Evolutionary conservation across 129 eudicot species (phyloP), one percentile per base, ranked within the genome.

Genomic region (Lactuca saligna): DNA sequence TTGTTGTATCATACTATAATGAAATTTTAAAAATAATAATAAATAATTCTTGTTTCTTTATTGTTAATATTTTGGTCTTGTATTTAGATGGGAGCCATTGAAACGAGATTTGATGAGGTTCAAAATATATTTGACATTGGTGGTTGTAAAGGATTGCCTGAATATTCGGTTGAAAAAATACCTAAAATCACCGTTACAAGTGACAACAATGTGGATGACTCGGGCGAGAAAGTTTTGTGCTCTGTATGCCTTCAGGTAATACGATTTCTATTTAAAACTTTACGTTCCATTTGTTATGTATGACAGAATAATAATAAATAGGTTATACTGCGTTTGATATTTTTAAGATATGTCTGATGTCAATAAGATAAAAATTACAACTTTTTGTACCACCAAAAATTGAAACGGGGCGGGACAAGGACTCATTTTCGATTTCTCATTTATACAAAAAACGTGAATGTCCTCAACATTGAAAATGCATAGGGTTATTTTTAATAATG

Each of bases 71-170:
- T 66, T 37, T 20, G 57, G 41, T 50, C 16, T 41, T 39, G n/a
- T 17, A n/a, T 31, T 71, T 65, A 92, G 99, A 93, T 93, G 99
- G 99, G 99, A n/a, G 99, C 99, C 15, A 86, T 93, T 42, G 99
- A 93, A 68, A 66, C 90, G n/a, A 67, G 83, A 59, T 93, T 84
- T 61, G 99, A 93, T 15, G 99, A 93, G 48, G 77, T 82, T 56
- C 87, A 84, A 5, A 93, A 85, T 76, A 77, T 93, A 65, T 93
- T 93, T 25, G 99, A 93, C 72, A 80, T 73, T 1, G 97, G 93
- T 13, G 92, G 88, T 54, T 79, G 88, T 8, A 89, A 89, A 75
- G 99, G 99, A 1, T 87, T 87, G 72, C 80, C 96, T 25, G 95
- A 85, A 34, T 92, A 87, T 76, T 82, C 81, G 2, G 92, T 93